Percentiles rank a stretch among this genome's conserved stretches.
These are phyloP conservation scores for Pseudofabraea citricarpa DNA, from an alignment of 2,329 filamentous ascomycete genomes.

Conservation along the genomic window DNA sequence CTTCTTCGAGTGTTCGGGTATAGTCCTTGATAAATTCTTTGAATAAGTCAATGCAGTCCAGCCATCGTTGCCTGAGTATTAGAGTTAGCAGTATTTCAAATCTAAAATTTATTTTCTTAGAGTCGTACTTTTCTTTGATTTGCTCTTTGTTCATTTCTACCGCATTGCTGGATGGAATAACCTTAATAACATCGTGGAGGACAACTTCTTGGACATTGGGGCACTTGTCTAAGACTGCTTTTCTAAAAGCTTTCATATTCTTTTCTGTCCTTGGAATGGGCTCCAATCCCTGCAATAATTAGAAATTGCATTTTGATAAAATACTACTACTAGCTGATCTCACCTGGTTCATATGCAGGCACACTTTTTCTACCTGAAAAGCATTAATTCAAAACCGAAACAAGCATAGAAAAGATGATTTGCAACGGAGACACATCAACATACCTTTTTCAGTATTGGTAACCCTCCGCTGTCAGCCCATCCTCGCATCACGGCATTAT, in stretches of 20 bases:
- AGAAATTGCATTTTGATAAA: neutral
- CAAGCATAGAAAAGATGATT: too few relatives aligned
- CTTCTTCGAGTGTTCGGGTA: constrained; percentile 22
- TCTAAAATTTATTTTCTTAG: neutral
- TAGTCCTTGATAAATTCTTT: constrained; percentile 14
- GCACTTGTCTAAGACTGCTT: constrained; percentile 1
- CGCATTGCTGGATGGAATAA: constrained; percentile 2
- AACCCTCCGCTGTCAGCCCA: constrained; percentile 27
- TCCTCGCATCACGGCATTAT: constrained; percentile 27
- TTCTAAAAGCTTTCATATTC: constrained; percentile 6
- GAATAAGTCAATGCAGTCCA: constrained; percentile 16
- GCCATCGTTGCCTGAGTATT: constrained; percentile 9
- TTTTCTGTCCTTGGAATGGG: constrained; percentile 5
- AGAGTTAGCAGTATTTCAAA: neutral
- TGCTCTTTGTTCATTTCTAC: constrained; percentile 2
- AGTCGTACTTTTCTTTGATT: constrained; percentile 14
- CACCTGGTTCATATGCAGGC: constrained; percentile 21
- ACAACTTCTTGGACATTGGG: too few relatives aligned
- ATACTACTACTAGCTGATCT: neutral
- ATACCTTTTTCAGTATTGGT: constrained; percentile 16
- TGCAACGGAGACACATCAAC: too few relatives aligned
- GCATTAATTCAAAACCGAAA: too few relatives aligned
- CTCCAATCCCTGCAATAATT: constrained; percentile 8
- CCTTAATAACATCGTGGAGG: too few relatives aligned
- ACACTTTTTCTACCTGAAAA: constrained; percentile 21